Evolutionary conservation across 768 basidiomycete species (phyloP), one percentile per base, ranked within the genome.

Genomic region (Trametes elegans): DNA sequence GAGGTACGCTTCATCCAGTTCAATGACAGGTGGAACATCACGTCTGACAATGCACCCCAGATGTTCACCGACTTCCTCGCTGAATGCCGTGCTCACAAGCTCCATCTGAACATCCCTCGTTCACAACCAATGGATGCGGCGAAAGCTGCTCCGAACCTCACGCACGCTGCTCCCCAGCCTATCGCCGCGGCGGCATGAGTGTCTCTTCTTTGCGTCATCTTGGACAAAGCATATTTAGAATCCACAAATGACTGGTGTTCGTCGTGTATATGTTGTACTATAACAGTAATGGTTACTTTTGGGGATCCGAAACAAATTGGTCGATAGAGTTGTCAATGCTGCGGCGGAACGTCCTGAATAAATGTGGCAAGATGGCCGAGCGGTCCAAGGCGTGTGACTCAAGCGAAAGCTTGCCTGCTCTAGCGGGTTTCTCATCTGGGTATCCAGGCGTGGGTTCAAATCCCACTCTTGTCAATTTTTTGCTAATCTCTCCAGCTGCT

Each of bases 21-120:
- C 34, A 56, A 34, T 39, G 57, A 35, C 18, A 45, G 24, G 49
- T 26, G 31, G 32, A 49, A 1, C 49, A 23, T 34, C 32, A 14
- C 24, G 13, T 23, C 9, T 18, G 24, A 5, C 11, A 19, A 4
- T 47, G 6, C n/a, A n/a, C 10, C 24, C 13, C 29, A 91, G 90
- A 97, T 97, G 94, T 96, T 96, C 73, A 85, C 88, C 50, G 93
- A 96, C 70, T 96, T 96, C 68, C 76, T 96, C 16, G 70, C 78
- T 42, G 89, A 93, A 69, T 97, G 94, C 68, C 80, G 81, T 26
- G 80, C 80, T 3, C 74, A 79, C 63, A 83, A 79, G 68, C 64
- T 75, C 21, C 60, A 73, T 45, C 48, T 70, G 10, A 42, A 42
- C 34, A n/a, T 59, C 28, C 39, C 53, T 3, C 41, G 50, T 13